A percentile compares a stretch with the other conserved stretches of the same genome.
Evolutionary conservation across 2,329 filamentous ascomycete species (phyloP).

Genomic region (Exutisphaerella laricina): DNA sequence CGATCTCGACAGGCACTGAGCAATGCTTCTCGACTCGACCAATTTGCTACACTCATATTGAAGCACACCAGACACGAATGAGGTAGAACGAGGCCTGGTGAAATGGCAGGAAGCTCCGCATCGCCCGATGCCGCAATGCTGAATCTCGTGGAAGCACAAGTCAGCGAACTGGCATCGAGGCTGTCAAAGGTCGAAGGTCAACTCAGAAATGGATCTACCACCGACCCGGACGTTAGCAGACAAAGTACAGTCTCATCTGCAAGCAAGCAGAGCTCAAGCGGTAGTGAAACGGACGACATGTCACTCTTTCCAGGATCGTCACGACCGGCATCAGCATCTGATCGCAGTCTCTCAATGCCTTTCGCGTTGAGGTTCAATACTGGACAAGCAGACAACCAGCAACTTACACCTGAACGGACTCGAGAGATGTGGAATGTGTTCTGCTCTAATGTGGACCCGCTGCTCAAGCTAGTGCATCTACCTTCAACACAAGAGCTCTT

Average conservation of each 20-base stretch:
- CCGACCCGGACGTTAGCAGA: conserved; percentile 1
- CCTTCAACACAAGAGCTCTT: conserved; percentile 17
- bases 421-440: conserved; percentile 19
- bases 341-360: background rate
- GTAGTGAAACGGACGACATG: background rate
- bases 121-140: conserved; percentile 1
- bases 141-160: conserved; percentile 5
- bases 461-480: conserved; percentile 19
- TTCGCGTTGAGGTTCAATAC: conserved; percentile 5
- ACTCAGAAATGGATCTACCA: background rate
- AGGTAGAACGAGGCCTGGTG: too few relatives aligned
- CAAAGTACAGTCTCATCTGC: conserved; percentile 1
- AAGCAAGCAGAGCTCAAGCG: conserved; percentile 1
- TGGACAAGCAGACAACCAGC: conserved; percentile 1
- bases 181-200: conserved; percentile 1
- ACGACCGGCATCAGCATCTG: background rate
- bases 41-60: too few relatives aligned
- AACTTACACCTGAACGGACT: conserved; percentile 12
- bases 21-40: too few relatives aligned
- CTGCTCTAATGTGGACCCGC: conserved; percentile 15
- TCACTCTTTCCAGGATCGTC: background rate
- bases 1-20: too few relatives aligned
- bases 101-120: background rate
- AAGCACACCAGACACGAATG: too few relatives aligned
- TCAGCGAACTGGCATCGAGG: conserved; percentile 2